A percentile compares a stretch with the other conserved stretches of the same genome.
These are phyloP conservation scores for Maudiozyma bulderi DNA, from an alignment of 805 yeast species.

Conservation along the genomic window DNA sequence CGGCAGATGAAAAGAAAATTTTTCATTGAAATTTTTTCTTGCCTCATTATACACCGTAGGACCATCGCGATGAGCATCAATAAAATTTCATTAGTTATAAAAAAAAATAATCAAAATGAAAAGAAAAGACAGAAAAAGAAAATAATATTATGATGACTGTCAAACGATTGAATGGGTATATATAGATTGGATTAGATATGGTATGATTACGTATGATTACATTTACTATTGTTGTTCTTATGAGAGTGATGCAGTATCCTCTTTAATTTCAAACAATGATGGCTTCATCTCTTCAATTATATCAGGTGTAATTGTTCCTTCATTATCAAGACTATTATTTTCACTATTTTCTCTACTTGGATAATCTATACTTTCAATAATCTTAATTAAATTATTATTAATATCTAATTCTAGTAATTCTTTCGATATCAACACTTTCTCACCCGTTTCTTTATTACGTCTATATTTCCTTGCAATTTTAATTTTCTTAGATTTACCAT, in stretches of 20 bases:
- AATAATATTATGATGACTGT: not conserved
- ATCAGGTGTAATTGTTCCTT: not conserved
- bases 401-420: slow-evolving; percentile 17
- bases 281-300: not conserved
- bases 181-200: not conserved
- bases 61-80: not conserved
- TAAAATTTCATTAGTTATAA: not conserved
- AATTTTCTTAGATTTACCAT: slow-evolving; percentile 26
- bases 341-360: not conserved
- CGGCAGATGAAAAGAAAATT: no score
- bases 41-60: no score
- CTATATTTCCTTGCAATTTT: slow-evolving; percentile 29
- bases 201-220: no score
- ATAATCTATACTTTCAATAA: slow-evolving; percentile 1
- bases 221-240: no score
- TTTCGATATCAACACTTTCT: slow-evolving; percentile 29
- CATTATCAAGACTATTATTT: not conserved
- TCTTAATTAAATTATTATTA: slow-evolving; percentile 4
- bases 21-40: no score
- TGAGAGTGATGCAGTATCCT: not conserved
- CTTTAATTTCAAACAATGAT: not conserved
- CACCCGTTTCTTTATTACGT: slow-evolving; percentile 35
- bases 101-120: not conserved
- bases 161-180: not conserved
- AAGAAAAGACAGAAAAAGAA: not conserved